Evolutionary conservation across 352 stramenopile genomes (phyloP).

Genomic region (Phytopythium vexans): DNA sequence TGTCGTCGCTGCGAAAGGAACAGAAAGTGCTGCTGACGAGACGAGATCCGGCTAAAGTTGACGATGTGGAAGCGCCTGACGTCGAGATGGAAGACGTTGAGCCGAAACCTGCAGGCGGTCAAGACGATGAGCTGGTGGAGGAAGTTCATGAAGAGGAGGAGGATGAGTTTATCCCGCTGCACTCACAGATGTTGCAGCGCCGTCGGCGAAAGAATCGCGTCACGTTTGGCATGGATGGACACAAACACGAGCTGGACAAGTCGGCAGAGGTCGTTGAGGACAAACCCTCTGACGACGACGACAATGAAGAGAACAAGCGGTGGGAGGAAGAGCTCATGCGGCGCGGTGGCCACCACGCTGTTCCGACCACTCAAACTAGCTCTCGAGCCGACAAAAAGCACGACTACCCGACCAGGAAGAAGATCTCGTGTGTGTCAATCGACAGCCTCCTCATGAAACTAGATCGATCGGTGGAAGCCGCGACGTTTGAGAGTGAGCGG

Average conservation of each 20-base stretch:
- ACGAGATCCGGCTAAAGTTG: constrained; percentile 2
- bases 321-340: constrained; percentile 84
- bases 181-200: constrained; percentile 34
- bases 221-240: constrained; percentile 50
- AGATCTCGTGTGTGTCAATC: constrained; percentile 43
- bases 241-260: constrained; percentile 27
- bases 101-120: constrained; percentile 9
- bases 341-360: constrained; percentile 42
- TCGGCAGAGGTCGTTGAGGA: constrained; percentile 41
- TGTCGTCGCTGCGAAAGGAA: constrained; percentile 53
- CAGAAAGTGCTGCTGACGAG: constrained; percentile 53
- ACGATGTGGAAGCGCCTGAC: constrained; percentile 1
- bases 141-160: constrained; percentile 19
- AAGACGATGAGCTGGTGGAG: constrained; percentile 16
- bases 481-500: constrained; percentile 41
- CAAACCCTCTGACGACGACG: constrained; percentile 36
- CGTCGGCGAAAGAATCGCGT: constrained; percentile 51
- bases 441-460: constrained; percentile 48
- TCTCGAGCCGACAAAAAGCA: constrained; percentile 5
- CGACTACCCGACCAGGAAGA: constrained; percentile 52
- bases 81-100: constrained; percentile 26
- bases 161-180: constrained; percentile 70
- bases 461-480: constrained; percentile 43
- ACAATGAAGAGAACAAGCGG: constrained; percentile 41
- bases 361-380: constrained; percentile 4